Evolutionary conservation across 768 basidiomycete genomes (phyloP).

Genomic region (Lactarius sanguifluus): DNA sequence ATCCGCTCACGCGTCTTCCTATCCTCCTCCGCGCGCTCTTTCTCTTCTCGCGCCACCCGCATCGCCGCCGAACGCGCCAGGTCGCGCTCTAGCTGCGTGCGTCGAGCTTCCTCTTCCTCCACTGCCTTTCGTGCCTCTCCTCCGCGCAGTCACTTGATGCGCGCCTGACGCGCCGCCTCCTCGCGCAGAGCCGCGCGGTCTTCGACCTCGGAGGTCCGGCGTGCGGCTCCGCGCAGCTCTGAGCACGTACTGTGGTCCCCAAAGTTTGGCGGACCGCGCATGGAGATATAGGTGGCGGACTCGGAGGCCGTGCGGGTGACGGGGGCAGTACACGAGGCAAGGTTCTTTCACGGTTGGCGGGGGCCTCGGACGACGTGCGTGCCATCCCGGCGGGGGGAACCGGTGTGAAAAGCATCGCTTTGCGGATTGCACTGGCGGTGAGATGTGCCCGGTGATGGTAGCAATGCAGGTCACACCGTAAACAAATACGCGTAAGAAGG

Average conservation of each 20-base stretch:
- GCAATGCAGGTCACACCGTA: conserved; percentile 10
- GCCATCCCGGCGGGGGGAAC: too few relatives aligned
- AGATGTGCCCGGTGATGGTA: conserved; percentile 21
- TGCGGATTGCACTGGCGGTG: conserved; percentile 11
- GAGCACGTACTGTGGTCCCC: conserved; percentile 12
- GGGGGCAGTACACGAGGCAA: conserved; percentile 5
- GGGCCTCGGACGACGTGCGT: conserved; percentile 11
- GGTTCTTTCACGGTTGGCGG: conserved; percentile 10
- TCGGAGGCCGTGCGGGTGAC: not conserved
- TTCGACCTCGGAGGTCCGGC: not conserved
- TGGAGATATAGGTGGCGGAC: conserved; percentile 2
- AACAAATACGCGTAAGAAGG: conserved; percentile 19
- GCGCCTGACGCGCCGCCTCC: conserved; percentile 19
- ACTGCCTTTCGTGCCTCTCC: conserved; percentile 15
- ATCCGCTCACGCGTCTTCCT: conserved; percentile 8
- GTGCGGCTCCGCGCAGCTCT: conserved; percentile 11
- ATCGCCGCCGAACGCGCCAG: conserved; percentile 9
- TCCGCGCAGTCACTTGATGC: conserved; percentile 22
- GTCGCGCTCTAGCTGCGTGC: conserved; percentile 16
- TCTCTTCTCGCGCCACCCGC: conserved; percentile 13
- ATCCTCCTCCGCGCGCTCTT: conserved; percentile 17
- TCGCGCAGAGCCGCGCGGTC: conserved; percentile 4
- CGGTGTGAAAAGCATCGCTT: conserved; percentile 14
- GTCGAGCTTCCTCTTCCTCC: conserved; percentile 11
- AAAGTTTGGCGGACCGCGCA: conserved; percentile 17